Conservation (phyloP, 2,329 filamentous ascomycete species). For the Cladosporium sp. region DNA sequence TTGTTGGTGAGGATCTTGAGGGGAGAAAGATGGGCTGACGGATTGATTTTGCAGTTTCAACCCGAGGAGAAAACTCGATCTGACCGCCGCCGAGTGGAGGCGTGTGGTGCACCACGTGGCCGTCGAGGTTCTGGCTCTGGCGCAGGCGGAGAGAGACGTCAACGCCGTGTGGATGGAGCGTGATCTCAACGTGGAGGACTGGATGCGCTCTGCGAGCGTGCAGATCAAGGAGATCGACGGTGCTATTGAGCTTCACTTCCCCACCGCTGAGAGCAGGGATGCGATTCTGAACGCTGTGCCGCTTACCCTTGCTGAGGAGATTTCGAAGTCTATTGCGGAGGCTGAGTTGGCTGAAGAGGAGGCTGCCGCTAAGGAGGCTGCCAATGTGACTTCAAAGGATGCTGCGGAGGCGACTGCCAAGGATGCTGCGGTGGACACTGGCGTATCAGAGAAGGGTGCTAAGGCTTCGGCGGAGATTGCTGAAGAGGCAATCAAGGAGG, state of each 20-base stretch:
- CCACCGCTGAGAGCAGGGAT: slow-evolving; percentile 1
- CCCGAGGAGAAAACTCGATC: slow-evolving; percentile 32
- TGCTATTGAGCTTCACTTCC: slow-evolving; percentile 8
- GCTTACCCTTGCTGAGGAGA: slow-evolving; percentile 2
- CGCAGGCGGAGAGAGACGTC: slow-evolving; percentile 36
- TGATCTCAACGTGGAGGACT: slow-evolving; percentile 11
- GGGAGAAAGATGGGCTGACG: slow-evolving; percentile 6
- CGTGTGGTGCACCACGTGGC: slow-evolving; percentile 50
- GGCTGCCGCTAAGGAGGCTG: background rate
- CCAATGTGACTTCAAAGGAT: background rate
- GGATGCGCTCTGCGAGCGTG: slow-evolving; percentile 13
- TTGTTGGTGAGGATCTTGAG: no score
- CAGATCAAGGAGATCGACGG: slow-evolving; percentile 8
- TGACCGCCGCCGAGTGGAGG: slow-evolving; percentile 35
- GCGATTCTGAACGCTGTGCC: slow-evolving; percentile 13
- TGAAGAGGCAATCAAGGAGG: background rate
- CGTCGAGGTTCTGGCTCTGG: slow-evolving; percentile 52
- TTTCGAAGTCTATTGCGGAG: background rate
- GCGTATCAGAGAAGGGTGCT: background rate
- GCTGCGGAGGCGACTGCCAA: background rate
- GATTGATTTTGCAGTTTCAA: slow-evolving; percentile 32
- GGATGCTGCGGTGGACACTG: background rate
- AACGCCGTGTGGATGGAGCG: slow-evolving; percentile 32
- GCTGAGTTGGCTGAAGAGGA: slow-evolving; percentile 1
- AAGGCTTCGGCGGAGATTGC: background rate